Conservation (phyloP, 805 yeast species). For the Yarrowia yakushimensis region DNA sequence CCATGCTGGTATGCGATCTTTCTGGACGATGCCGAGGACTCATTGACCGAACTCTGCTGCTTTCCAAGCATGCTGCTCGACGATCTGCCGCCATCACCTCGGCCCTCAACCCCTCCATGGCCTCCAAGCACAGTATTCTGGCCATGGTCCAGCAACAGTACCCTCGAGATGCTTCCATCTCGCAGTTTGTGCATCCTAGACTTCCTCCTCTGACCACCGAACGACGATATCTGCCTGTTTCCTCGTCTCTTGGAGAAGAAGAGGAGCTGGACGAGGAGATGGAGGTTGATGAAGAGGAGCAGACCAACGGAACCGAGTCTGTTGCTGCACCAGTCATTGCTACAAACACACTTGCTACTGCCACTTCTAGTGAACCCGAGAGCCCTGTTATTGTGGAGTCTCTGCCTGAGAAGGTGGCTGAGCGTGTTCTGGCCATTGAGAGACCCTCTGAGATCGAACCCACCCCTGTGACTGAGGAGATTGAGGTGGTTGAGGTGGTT, state of each 20-base stretch:
- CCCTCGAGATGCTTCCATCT: constrained; percentile 51
- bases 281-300: not conserved
- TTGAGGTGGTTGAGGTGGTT: constrained; percentile 3
- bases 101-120: constrained; percentile 64
- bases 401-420: not conserved
- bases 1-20: constrained; percentile 48
- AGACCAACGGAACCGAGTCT: not conserved
- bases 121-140: constrained; percentile 57
- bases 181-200: constrained; percentile 64
- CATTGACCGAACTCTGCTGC: constrained; percentile 45
- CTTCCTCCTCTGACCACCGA: constrained; percentile 49
- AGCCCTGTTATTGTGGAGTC: not conserved
- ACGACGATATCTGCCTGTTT: constrained; percentile 9
- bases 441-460: not conserved
- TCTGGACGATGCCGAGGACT: constrained; percentile 62
- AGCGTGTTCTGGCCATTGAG: constrained; percentile 24
- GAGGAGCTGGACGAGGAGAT: not conserved
- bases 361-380: not conserved
- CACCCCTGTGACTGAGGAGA: not conserved
- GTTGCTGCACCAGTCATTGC: not conserved
- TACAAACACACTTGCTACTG: not conserved
- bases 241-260: constrained; percentile 23
- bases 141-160: constrained; percentile 63
- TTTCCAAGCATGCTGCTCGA: constrained; percentile 37
- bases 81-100: constrained; percentile 46